These are phyloP conservation scores for Butyriboletus loyo DNA, from an alignment of 768 basidiomycete genomes.

Conservation along the genomic window DNA sequence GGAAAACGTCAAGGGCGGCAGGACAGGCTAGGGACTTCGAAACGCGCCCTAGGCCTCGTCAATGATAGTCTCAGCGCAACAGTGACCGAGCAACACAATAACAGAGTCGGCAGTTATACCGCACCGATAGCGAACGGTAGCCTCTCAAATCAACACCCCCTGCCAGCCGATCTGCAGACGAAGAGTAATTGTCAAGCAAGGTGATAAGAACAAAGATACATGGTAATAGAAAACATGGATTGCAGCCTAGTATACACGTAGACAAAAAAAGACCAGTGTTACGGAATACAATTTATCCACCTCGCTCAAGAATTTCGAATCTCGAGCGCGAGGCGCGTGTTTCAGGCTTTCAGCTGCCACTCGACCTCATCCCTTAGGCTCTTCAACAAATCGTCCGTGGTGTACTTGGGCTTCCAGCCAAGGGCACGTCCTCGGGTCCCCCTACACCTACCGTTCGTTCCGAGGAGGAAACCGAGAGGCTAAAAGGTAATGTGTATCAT, in stretches of 20 bases:
- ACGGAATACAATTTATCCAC: background rate
- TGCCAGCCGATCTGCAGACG: too few species aligned
- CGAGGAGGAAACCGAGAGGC: slow-evolving; percentile 17
- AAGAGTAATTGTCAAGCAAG: too few species aligned
- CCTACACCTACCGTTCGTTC: slow-evolving; percentile 20
- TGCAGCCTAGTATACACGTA: background rate
- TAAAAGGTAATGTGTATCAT: background rate
- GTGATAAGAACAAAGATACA: background rate
- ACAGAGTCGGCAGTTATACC: too few species aligned
- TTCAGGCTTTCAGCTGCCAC: slow-evolving; percentile 18
- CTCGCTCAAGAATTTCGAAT: background rate
- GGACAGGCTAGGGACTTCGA: too few species aligned
- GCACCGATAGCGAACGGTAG: too few species aligned
- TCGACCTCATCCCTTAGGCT: slow-evolving; percentile 22
- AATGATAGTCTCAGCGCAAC: too few species aligned
- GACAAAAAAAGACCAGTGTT: too few species aligned
- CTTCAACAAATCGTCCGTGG: slow-evolving; percentile 21
- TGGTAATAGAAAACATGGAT: background rate
- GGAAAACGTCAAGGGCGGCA: too few species aligned
- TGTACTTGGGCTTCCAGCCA: slow-evolving; percentile 34
- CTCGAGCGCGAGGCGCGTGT: background rate
- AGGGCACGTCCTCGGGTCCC: slow-evolving; percentile 21
- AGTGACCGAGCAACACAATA: too few species aligned
- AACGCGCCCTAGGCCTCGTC: too few species aligned
- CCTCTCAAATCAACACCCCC: too few species aligned